These are phyloP conservation scores for Leccinum imitatum DNA, from an alignment of 768 basidiomycete genomes.

Conservation along the genomic window DNA sequence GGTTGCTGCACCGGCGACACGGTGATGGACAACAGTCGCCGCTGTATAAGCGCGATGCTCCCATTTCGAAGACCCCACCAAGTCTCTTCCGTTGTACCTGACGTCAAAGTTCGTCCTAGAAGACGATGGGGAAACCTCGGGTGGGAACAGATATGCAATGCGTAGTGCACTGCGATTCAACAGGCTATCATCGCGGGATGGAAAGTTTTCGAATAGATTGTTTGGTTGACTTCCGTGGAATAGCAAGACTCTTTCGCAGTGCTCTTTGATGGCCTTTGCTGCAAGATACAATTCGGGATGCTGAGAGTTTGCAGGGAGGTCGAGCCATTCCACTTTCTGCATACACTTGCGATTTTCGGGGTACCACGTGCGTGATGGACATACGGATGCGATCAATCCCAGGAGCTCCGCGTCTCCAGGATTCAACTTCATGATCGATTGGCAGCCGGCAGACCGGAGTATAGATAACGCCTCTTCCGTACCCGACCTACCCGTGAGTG, in stretches of 20 bases:
- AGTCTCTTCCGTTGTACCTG: constrained; percentile 14
- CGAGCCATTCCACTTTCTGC: constrained; percentile 39
- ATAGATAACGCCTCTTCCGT: constrained; percentile 43
- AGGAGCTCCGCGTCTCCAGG: constrained; percentile 34
- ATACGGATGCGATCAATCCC: constrained; percentile 32
- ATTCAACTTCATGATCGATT: constrained; percentile 40
- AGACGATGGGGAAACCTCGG: constrained; percentile 6
- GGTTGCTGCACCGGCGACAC: background rate
- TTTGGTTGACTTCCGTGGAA: constrained; percentile 5
- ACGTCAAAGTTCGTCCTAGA: constrained; percentile 2
- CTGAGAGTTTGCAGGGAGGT: constrained; percentile 28
- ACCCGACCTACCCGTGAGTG: constrained; percentile 43
- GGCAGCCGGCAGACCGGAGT: constrained; percentile 37
- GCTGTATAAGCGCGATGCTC: constrained; percentile 21
- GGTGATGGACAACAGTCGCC: constrained; percentile 8
- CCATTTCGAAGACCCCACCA: background rate
- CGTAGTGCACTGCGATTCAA: constrained; percentile 20
- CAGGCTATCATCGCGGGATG: constrained; percentile 7
- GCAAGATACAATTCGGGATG: constrained; percentile 29
- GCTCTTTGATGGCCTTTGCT: constrained; percentile 30
- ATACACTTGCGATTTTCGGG: constrained; percentile 38
- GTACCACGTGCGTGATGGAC: constrained; percentile 38
- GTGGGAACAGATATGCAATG: constrained; percentile 13
- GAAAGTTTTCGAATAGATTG: constrained; percentile 5
- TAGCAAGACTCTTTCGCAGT: constrained; percentile 17